Evolutionary conservation across 345 rosid species (phyloP).

Genomic region (Raphanus sativus): DNA sequence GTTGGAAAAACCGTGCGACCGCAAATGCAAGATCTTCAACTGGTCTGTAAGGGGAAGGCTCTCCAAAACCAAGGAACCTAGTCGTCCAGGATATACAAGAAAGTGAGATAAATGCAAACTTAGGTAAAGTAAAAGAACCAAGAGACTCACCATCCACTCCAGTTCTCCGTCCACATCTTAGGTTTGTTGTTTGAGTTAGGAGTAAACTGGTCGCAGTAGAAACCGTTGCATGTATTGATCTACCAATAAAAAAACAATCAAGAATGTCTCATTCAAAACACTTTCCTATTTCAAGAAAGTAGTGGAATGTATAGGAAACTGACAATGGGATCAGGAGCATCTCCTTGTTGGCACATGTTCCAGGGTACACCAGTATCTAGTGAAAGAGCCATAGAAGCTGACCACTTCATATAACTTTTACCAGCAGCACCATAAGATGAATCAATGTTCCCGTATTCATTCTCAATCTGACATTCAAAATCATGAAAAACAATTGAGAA

Average conservation of each 20-base stretch:
- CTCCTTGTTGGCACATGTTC: slow-evolving; percentile 95
- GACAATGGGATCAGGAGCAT: slow-evolving; percentile 95
- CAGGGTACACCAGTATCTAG: slow-evolving; percentile 92
- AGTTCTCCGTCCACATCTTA: slow-evolving; percentile 97
- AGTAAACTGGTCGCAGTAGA: slow-evolving; percentile 95
- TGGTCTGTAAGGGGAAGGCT: slow-evolving; percentile 82
- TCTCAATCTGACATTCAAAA: slow-evolving; percentile 69
- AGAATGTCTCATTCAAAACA: slow-evolving; percentile 1
- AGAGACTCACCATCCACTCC: slow-evolving; percentile 84
- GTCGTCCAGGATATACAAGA: slow-evolving; percentile 11
- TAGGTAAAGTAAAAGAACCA: background rate
- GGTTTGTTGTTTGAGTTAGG: slow-evolving; percentile 86
- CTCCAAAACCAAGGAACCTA: slow-evolving; percentile 83
- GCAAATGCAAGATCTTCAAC: slow-evolving; percentile 91
- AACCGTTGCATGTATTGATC: slow-evolving; percentile 97
- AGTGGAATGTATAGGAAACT: slow-evolving; percentile 32
- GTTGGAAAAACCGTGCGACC: slow-evolving; percentile 87
- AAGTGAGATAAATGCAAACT: slow-evolving; percentile 18
- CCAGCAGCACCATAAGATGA: slow-evolving; percentile 69
- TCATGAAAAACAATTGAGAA: background rate
- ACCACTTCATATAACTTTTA: slow-evolving; percentile 77
- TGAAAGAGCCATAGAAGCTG: slow-evolving; percentile 89
- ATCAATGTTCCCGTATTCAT: slow-evolving; percentile 86
- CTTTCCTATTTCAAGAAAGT: background rate
- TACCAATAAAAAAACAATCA: slow-evolving; percentile 36